Evolutionary conservation across 169 alveolate genomes (phyloP), one percentile per base, ranked within the genome.

Genomic region (Plasmodium coatneyi): DNA sequence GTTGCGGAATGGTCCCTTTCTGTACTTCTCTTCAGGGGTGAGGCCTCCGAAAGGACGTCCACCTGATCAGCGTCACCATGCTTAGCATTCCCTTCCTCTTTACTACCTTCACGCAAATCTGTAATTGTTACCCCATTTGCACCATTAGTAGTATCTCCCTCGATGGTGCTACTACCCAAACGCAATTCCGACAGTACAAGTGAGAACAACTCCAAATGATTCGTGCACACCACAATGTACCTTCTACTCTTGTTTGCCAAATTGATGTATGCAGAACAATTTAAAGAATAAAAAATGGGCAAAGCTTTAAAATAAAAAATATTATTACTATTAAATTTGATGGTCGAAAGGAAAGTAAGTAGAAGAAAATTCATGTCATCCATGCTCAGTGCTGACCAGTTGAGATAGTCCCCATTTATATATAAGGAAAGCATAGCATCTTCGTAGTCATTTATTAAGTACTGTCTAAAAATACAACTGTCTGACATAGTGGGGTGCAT

Each of bases 271-370:
- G 14, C 34, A 60, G 60, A 71, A 89, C 41, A 43, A 46, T 56
- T 89, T 60, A 89, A 43, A 25, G 91, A 89, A 41, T 89, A 79
- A 89, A 89, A 89, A n/a, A 89, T 78, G 3, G 94, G 94, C 16
- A 89, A 12, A 2, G 83, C 28, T 89, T 80, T 89, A 30, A 89
- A 41, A 80, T 89, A 80, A n/a, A 7, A 89, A 34, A 79, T 89
- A 72, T 89, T 89, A 39, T 60, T 89, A 89, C 81, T 89, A 79
- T 78, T 89, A 80, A 89, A 89, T 66, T 89, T 79, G 7, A 78
- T 80, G 28, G 80, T 79, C 34, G 78, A 56, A 32, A 89, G 71
- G n/a, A 89, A 89, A 12, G 46, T 7, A 89, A 1, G 52, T 36
- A 89, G 56, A 12, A 89, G 71, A 39, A 70, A 30, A 70, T 60